Evolutionary conservation across 1,284 basidiomycete species (phyloP).

Genomic region (Bondarzewia mesenterica): DNA sequence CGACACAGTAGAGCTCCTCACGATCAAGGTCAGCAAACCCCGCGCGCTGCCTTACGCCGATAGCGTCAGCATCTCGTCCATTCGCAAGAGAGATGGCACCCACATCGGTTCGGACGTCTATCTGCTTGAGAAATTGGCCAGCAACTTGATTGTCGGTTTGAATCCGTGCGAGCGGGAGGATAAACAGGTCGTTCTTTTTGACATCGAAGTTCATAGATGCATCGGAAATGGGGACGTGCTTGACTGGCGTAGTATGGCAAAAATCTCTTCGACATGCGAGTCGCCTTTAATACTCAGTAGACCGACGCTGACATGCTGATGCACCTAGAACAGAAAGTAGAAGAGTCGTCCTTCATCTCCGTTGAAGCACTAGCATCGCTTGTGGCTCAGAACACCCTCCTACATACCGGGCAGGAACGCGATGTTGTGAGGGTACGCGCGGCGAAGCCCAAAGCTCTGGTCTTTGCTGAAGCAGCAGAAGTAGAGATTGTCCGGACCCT

Average conservation of each 20-base stretch:
- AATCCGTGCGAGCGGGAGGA: conserved; percentile 66
- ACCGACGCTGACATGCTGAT: neutral
- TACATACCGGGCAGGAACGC: conserved; percentile 13
- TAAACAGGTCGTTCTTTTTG: conserved; percentile 61
- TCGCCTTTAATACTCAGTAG: neutral
- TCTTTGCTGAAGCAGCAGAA: conserved; percentile 58
- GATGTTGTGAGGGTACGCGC: conserved; percentile 49
- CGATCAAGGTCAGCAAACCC: conserved; percentile 38
- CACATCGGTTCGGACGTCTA: conserved; percentile 20
- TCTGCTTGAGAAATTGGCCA: conserved; percentile 42
- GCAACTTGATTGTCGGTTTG: conserved; percentile 63
- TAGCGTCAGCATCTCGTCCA: conserved; percentile 34
- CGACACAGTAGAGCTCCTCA: conserved; percentile 28
- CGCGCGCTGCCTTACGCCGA: conserved; percentile 49
- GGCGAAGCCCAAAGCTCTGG: conserved; percentile 72
- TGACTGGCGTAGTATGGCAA: conserved; percentile 31
- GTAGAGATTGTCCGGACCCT: conserved; percentile 47
- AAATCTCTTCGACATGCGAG: conserved; percentile 20
- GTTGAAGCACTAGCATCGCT: conserved; percentile 68
- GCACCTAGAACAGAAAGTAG: conserved; percentile 27
- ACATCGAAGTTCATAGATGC: conserved; percentile 28
- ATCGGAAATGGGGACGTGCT: conserved; percentile 17
- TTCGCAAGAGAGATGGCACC: conserved; percentile 20
- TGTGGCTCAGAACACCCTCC: conserved; percentile 40
- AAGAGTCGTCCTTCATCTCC: conserved; percentile 52